Base-by-base conservation (phyloP, 163 green algal genomes). In the Volvox carteri region DNA sequence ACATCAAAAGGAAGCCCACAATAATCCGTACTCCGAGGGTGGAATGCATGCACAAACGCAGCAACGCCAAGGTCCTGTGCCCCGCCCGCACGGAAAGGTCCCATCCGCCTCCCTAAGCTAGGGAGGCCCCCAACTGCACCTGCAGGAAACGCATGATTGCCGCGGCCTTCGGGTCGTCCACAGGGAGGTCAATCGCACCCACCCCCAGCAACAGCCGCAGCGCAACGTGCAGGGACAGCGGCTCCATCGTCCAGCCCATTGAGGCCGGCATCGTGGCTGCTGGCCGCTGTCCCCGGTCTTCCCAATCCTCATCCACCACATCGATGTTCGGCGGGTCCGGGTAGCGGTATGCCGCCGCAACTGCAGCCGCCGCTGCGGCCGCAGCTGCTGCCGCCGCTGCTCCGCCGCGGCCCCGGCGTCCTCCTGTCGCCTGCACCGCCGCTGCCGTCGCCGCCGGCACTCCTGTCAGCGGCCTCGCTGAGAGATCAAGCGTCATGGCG, bases 81-180 rank as follows among this genome's bases (percentile, higher is more conserved):
- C n/a, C n/a, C n/a, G n/a, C n/a, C n/a, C n/a, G n/a, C n/a, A n/a
- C n/a, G n/a, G n/a, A n/a, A n/a, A n/a, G n/a, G n/a, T n/a, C n/a
- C n/a, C n/a, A n/a, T n/a, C n/a, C n/a, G n/a, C n/a, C n/a, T n/a
- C n/a, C n/a, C n/a, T n/a, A n/a, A n/a, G n/a, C n/a, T n/a, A n/a
- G n/a, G n/a, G n/a, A n/a, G n/a, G n/a, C n/a, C n/a, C n/a, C n/a
- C n/a, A n/a, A n/a, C n/a, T 56, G 4, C 62, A 86, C 79, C 81
- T 87, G 81, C 81, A 87, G 67, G 81, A 87, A 87, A 5, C 81
- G 65, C 81, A 87, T 5, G 6, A 33, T 12, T 1, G 81, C 81
- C 46, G 81, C 81, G 21, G 8, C 65, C 21, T 41, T 23, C 33
- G 50, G 30, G 33, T 87, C 65, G 23, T 54, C 23, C 21, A 9